Conservation (phyloP, 345 rosid genomes). For the Rhodamnia rubescens region DNA sequence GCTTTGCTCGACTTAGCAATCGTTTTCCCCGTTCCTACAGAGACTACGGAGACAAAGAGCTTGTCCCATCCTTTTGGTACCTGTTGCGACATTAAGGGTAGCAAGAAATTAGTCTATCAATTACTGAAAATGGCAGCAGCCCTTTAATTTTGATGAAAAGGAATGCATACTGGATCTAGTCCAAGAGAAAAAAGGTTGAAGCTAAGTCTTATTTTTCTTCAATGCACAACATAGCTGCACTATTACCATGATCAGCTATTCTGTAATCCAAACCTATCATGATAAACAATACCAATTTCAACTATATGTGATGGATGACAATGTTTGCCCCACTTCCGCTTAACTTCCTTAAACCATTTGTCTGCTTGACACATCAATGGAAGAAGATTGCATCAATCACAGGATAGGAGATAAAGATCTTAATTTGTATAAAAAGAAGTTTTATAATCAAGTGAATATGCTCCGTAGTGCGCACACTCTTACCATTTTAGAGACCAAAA, state of each 20-base stretch:
- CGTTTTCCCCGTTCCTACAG: conserved; percentile 37
- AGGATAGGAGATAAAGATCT: not conserved
- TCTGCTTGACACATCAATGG: not conserved
- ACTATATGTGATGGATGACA: not conserved
- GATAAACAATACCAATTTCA: not conserved
- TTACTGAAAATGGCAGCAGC: not conserved
- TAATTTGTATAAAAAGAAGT: not conserved
- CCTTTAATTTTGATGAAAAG: not conserved
- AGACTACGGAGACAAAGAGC: conserved; percentile 29
- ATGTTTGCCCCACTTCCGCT: not conserved
- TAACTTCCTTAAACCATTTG: not conserved
- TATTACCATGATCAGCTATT: not conserved
- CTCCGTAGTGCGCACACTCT: not conserved
- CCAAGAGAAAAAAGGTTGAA: not conserved
- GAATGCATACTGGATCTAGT: not conserved
- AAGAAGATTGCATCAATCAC: not conserved
- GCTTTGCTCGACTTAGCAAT: conserved; percentile 34
- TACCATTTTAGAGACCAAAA: not conserved
- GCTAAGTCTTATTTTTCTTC: not conserved
- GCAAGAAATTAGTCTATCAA: not conserved
- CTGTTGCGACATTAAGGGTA: conserved; percentile 4
- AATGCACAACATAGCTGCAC: not conserved
- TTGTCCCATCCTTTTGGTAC: conserved; percentile 72
- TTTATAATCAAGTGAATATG: not conserved
- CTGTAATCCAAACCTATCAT: not conserved